These are phyloP conservation scores for Mortierella alpina DNA, from an alignment of 192 early-diverging fungal species.

Conservation along the genomic window DNA sequence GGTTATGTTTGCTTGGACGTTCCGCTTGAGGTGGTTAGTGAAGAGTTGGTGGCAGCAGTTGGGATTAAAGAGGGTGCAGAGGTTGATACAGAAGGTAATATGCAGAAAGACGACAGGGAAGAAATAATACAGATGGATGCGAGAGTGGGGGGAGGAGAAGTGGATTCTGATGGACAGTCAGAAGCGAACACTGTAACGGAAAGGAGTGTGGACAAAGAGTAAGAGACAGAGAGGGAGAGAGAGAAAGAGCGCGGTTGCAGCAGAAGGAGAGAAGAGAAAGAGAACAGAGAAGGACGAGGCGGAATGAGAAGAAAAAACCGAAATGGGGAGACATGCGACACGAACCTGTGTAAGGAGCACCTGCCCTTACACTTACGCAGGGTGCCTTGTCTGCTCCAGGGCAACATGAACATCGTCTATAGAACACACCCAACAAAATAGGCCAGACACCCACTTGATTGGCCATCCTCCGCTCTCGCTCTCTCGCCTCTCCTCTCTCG, in stretches of 20 bases:
- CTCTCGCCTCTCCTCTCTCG: neutral
- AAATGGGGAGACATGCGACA: neutral
- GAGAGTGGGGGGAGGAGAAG: neutral
- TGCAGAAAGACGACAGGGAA: slow-evolving; percentile 7
- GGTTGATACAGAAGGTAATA: neutral
- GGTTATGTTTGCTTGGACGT: neutral
- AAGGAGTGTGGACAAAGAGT: neutral
- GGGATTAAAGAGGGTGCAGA: neutral
- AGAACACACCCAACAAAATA: slow-evolving; percentile 3
- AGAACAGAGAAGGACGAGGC: neutral
- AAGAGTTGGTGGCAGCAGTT: neutral
- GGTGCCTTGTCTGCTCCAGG: neutral
- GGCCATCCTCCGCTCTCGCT: neutral
- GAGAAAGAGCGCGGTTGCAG: neutral
- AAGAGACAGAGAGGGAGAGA: neutral
- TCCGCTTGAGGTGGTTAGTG: no score
- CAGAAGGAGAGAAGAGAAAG: neutral
- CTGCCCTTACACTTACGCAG: neutral
- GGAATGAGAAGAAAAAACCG: neutral
- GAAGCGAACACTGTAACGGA: neutral
- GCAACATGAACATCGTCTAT: neutral
- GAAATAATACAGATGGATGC: neutral
- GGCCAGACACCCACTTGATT: neutral
- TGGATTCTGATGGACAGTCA: neutral
- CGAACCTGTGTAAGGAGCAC: neutral